A percentile compares a stretch with the other conserved stretches of the same genome.
These are phyloP conservation scores for Penicillium longicatenatum DNA, from an alignment of 495 filamentous ascomycete species.

Conservation along the genomic window DNA sequence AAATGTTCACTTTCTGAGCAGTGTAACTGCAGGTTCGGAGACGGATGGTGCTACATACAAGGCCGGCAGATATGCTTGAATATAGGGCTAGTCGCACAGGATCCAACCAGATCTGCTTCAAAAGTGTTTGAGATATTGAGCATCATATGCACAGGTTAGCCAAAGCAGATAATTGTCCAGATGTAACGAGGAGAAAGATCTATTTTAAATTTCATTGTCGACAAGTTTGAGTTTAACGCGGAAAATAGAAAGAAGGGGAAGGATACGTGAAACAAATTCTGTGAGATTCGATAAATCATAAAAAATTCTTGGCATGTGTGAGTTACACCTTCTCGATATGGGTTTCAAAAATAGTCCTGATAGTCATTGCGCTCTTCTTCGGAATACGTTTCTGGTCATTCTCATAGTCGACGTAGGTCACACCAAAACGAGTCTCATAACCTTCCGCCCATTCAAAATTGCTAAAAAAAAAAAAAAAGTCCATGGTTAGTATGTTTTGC, in stretches of 20 bases:
- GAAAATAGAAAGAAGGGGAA: neutral
- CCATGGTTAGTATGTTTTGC: slow-evolving; percentile 12
- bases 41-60: neutral
- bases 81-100: neutral
- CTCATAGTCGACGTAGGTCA: slow-evolving; percentile 76
- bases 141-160: neutral
- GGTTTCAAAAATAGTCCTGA: slow-evolving; percentile 62
- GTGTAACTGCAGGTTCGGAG: neutral
- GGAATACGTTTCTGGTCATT: slow-evolving; percentile 73
- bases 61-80: neutral
- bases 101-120: neutral
- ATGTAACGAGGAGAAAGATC: neutral
- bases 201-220: neutral
- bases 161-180: rapidly evolving
- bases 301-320: neutral
- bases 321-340: slow-evolving; percentile 37
- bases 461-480: slow-evolving; percentile 33
- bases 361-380: slow-evolving; percentile 73
- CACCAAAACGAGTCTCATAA: slow-evolving; percentile 81
- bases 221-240: neutral
- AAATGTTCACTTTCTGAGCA: neutral
- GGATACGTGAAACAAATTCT: neutral
- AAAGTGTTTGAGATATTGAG: too few relatives aligned
- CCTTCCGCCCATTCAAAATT: slow-evolving; percentile 71
- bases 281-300: neutral